Base-by-base conservation (phyloP, 805 yeast species). In the Pichia deserticola region DNA sequence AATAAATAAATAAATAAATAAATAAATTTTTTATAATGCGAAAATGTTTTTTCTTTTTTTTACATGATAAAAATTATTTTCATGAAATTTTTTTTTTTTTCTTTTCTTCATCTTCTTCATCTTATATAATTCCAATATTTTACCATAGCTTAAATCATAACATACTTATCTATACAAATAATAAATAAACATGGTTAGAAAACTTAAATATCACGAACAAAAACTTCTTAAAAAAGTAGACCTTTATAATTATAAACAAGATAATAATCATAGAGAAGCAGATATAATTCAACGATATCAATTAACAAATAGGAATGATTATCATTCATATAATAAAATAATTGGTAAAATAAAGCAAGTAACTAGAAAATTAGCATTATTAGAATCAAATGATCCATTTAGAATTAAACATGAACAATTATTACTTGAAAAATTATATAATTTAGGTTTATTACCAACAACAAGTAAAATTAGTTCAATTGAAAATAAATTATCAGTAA, bases 231-330 rank as follows among this genome's bases (percentile, higher is more conserved):
- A 86, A 73, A 93, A 93, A 68, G 98, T 93, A 47, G 97, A 93
- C 64, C 89, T 93, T 71, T 86, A 89, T 46, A 95, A 93, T 67
- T 93, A 98, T 97, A 93, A 93, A 67, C 95, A 89, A 60, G 99
- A 93, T 65, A 83, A 85, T 49, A 89, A 92, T 33, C 99, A 93
- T 67, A 75, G 99, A 58, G 99, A 92, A 59, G 83, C 95, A n/a
- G 92, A 87, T 67, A 96, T 93, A 35, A 93, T 93, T 96, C 78
- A 95, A 59, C 84, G 87, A 48, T 93, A 90, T 67, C 97, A 92
- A 65, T 78, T 93, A 42, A 96, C 89, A 64, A 86, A 90, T 65
- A 79, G 99, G 65, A 97, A 89, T 65, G 99, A 93, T 66, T 93
- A 93, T 65, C 95, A 86, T 66, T 88, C 88, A 64, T 93, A 93